Percentiles rank a stretch among this genome's conserved stretches.
These are phyloP conservation scores for Rhynchospora tenuis DNA, from an alignment of 176 grass and related monocot species.

Conservation along the genomic window DNA sequence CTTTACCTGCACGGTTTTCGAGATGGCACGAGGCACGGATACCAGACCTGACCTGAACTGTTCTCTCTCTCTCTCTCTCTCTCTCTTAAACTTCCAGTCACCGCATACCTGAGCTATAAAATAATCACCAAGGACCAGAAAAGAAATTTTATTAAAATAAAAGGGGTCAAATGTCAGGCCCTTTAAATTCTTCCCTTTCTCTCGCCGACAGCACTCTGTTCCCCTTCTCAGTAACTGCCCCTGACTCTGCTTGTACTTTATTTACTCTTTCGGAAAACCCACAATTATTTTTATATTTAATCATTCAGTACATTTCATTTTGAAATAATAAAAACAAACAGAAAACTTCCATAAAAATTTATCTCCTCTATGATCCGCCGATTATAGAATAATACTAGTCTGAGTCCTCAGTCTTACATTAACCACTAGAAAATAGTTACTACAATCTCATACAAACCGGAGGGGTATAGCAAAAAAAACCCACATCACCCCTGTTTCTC, in stretches of 20 bases:
- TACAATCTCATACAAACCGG: not conserved
- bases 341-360: not conserved
- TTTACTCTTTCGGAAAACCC: not conserved
- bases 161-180: slow-evolving; percentile 12
- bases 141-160: not conserved
- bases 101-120: slow-evolving; percentile 5
- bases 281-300: not conserved
- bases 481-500: slow-evolving; percentile 9
- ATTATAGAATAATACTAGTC: slow-evolving; percentile 6
- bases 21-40: slow-evolving; percentile 31
- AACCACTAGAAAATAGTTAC: not conserved
- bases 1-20: slow-evolving; percentile 25
- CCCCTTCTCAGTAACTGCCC: not conserved
- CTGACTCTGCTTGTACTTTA: not conserved
- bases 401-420: not conserved
- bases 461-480: slow-evolving; percentile 27
- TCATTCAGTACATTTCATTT: not conserved
- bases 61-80: not conserved
- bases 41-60: slow-evolving; percentile 15
- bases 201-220: slow-evolving; percentile 10
- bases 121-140: not conserved
- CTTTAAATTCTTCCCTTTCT: slow-evolving; percentile 9
- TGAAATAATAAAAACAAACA: not conserved
- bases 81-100: not conserved
- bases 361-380: not conserved